Evolutionary conservation across 129 eudicot species (phyloP), one percentile per base, ranked within the genome.

Genomic region (Lonicera japonica): DNA sequence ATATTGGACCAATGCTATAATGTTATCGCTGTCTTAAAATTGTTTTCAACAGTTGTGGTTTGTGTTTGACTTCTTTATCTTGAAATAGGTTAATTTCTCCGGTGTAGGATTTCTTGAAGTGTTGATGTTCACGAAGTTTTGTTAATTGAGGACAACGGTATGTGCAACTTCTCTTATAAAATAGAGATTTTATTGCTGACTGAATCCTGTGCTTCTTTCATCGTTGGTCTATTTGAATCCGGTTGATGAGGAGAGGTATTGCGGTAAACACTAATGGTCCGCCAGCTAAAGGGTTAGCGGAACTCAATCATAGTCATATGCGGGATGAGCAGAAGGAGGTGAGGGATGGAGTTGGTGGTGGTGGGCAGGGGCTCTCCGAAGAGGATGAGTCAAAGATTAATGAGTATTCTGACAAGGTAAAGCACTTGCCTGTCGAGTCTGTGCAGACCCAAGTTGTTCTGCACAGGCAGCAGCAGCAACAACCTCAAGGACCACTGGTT

Each of bases 241-340:
- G 86, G 88, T 82, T 79, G 88, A 78, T 50, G 55, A 50, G 19
- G 51, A 85, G 75, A 86, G 72, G 83, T 46, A 65, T 79, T 73
- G 69, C 66, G 64, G 63, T 50, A 58, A 71, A 62, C 25, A 15
- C 54, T 53, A 65, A 74, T 70, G 73, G 69, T 64, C 78, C 73
- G 20, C 70, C 68, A 51, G 61, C 72, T 21, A 67, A 75, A 24
- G 82, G 82, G 56, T 73, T 74, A 40, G 87, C 67, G 15, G 92
- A 85, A 55, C 67, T 58, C 40, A 80, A 69, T n/a, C n/a, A n/a
- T 78, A 54, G 53, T 17, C 67, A 72, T 64, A 61, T 21, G 4
- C 65, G 43, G 14, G 73, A 76, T 67, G 81, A 77, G 46, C 64
- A 17, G 53, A 77, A 75, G 64, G 72, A 67, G 56, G 86, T 65